These are phyloP conservation scores for Tylopilus sp. DNA, from an alignment of 1,284 basidiomycete genomes.

Conservation along the genomic window DNA sequence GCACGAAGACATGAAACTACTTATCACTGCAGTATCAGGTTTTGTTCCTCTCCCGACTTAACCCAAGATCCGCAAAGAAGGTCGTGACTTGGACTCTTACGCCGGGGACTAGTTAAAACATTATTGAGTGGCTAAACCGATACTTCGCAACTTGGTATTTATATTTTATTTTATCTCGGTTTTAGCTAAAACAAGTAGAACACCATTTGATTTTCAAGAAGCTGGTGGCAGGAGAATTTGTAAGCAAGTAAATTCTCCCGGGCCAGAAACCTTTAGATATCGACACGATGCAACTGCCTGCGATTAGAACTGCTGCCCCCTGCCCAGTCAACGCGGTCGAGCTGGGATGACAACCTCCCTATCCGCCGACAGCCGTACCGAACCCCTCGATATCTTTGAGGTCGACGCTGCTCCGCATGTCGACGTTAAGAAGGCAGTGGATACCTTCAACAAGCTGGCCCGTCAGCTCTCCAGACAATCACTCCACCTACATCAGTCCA, in stretches of 20 bases:
- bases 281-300: neutral
- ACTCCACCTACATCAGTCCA: slow-evolving; percentile 20
- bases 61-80: neutral
- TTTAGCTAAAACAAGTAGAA: too few relatives aligned
- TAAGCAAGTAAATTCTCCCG: slow-evolving; percentile 14
- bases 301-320: neutral
- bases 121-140: neutral
- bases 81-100: neutral
- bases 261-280: slow-evolving; percentile 17
- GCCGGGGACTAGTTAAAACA: neutral
- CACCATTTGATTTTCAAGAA: too few relatives aligned
- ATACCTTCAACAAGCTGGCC: slow-evolving; percentile 52
- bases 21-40: too few relatives aligned
- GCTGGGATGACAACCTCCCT: neutral
- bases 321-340: slow-evolving; percentile 12
- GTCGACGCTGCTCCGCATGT: slow-evolving; percentile 29
- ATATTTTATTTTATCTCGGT: too few relatives aligned
- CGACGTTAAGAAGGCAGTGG: slow-evolving; percentile 46
- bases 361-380: neutral
- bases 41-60: neutral
- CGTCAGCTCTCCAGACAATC: slow-evolving; percentile 34
- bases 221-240: too few relatives aligned
- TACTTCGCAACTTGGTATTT: neutral
- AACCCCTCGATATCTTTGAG: slow-evolving; percentile 25
- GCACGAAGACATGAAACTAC: neutral